Conservation (phyloP, 257 asterid species). For the Solanum microdontum region DNA sequence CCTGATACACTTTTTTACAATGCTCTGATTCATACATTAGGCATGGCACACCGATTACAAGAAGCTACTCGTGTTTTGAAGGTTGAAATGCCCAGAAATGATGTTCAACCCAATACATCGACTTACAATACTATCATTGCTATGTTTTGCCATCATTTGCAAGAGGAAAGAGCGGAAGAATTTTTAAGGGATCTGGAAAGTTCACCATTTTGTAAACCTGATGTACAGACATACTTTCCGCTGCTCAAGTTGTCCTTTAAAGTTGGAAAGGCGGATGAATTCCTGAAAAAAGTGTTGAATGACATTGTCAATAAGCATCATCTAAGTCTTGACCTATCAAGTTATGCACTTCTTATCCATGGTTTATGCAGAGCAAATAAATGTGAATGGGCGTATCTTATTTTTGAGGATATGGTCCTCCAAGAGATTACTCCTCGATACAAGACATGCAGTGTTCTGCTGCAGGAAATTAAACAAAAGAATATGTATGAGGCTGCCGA, state of each 20-base stretch:
- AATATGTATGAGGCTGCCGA: slow-evolving; percentile 57
- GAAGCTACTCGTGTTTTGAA: slow-evolving; percentile 43
- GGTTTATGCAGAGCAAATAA: slow-evolving; percentile 60
- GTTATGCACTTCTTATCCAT: slow-evolving; percentile 66
- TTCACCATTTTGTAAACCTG: slow-evolving; percentile 63
- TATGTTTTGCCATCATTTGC: slow-evolving; percentile 54
- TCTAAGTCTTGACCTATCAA: slow-evolving; percentile 56
- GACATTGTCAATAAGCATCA: slow-evolving; percentile 53
- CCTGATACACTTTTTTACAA: slow-evolving; percentile 68
- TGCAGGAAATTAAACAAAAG: slow-evolving; percentile 40
- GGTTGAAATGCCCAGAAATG: slow-evolving; percentile 40
- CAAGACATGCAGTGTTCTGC: slow-evolving; percentile 54
- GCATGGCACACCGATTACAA: slow-evolving; percentile 35
- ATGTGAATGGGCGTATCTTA: slow-evolving; percentile 44
- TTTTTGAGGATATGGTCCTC: slow-evolving; percentile 50
- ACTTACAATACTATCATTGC: slow-evolving; percentile 79
- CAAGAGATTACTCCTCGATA: slow-evolving; percentile 67
- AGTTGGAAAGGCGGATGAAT: slow-evolving; percentile 18
- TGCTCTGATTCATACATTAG: slow-evolving; percentile 58
- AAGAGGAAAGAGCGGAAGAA: slow-evolving; percentile 39
- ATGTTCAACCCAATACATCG: slow-evolving; percentile 50
- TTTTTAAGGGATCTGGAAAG: slow-evolving; percentile 40
- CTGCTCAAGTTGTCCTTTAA: slow-evolving; percentile 44
- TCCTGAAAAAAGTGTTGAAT: slow-evolving; percentile 30
- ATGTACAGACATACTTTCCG: slow-evolving; percentile 60